Conservation (phyloP, 1,139 yeast genomes). For the Kazachstania sp. region DNA sequence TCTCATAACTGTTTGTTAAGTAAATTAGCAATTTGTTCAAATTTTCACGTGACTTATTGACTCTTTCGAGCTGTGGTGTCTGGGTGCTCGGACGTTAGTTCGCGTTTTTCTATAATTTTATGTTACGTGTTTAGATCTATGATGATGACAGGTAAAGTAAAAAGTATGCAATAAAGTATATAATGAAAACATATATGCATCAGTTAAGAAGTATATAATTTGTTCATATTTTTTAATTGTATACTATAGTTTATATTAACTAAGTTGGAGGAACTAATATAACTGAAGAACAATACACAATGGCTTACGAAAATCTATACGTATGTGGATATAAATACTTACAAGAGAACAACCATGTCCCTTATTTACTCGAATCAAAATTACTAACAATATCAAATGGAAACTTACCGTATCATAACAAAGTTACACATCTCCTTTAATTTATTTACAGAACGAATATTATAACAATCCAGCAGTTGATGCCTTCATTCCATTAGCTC, state of each 20-base stretch:
- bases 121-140: background rate
- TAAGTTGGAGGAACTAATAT: too few species aligned
- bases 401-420: background rate
- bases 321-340: slow-evolving; percentile 6
- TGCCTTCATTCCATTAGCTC: slow-evolving; percentile 15
- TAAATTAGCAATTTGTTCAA: too few species aligned
- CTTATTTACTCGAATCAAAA: background rate
- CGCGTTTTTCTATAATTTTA: background rate
- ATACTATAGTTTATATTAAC: too few species aligned
- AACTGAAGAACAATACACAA: background rate
- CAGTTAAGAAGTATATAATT: too few species aligned
- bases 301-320: slow-evolving; percentile 5
- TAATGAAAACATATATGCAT: background rate
- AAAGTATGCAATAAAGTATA: background rate
- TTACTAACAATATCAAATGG: background rate
- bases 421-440: too few species aligned
- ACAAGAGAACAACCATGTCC: too few species aligned
- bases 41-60: too few species aligned
- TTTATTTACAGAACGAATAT: slow-evolving; percentile 15
- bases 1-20: too few species aligned
- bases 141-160: background rate
- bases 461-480: slow-evolving; percentile 11
- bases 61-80: too few species aligned
- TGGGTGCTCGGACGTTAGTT: too few species aligned
- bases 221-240: too few species aligned